These are phyloP conservation scores for Zygoascus flipseniorum DNA, from an alignment of 805 yeast genomes.

Conservation along the genomic window DNA sequence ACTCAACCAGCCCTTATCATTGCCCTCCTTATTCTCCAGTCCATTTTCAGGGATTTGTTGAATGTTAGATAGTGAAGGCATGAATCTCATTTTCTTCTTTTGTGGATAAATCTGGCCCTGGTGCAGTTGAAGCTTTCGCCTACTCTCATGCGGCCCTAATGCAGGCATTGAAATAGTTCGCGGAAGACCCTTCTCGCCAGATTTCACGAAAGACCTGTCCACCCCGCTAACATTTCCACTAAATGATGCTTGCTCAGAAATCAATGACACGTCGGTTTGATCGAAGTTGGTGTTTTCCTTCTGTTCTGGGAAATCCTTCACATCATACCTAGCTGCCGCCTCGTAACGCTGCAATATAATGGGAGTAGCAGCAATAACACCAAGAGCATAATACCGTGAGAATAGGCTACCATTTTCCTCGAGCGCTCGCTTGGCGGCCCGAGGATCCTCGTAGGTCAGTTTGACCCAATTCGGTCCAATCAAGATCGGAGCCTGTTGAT, in stretches of 20 bases:
- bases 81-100: not conserved
- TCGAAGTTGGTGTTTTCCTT: not conserved
- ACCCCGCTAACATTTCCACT: not conserved
- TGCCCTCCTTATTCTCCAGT: slow-evolving; percentile 33
- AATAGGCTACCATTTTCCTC: slow-evolving; percentile 71
- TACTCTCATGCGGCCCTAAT: too few relatives aligned
- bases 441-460: slow-evolving; percentile 66
- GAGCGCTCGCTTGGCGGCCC: slow-evolving; percentile 74
- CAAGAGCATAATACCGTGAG: slow-evolving; percentile 2
- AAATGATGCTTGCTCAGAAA: not conserved
- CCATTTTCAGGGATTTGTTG: slow-evolving; percentile 37
- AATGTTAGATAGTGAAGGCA: not conserved
- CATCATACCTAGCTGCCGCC: not conserved
- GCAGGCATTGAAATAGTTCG: not conserved
- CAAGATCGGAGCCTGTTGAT: slow-evolving; percentile 47
- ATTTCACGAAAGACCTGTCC: not conserved
- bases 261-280: not conserved
- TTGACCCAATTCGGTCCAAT: slow-evolving; percentile 91
- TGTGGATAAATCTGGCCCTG: not conserved
- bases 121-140: not conserved
- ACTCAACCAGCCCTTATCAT: slow-evolving; percentile 23
- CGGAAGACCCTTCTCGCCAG: not conserved
- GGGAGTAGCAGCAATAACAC: not conserved
- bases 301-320: not conserved
- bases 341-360: not conserved